A percentile compares a stretch with the other conserved stretches of the same genome.
phyloP scores from a whole-genome alignment of 2,329 filamentous ascomycete species.

The Claviceps sp. region DNA sequence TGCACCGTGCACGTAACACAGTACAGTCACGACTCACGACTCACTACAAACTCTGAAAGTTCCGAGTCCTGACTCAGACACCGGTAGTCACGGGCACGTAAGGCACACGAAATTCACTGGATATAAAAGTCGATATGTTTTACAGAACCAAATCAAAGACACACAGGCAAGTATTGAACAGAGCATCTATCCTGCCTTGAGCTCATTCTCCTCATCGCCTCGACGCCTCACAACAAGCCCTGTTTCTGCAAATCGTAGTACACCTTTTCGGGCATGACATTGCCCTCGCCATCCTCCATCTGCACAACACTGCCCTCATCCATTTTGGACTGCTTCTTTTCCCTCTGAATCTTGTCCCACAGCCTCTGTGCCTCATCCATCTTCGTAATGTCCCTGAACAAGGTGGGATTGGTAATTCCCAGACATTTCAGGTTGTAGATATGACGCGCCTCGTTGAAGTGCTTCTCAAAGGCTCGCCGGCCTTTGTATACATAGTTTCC shows the following conservation, averaged over 20 bases:
- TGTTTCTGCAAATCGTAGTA: constrained; percentile 93
- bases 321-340: constrained; percentile 64
- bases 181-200: background rate
- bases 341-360: constrained; percentile 86
- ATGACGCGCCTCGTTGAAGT: constrained; percentile 89
- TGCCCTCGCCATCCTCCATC: constrained; percentile 96
- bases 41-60: too few relatives aligned
- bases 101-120: too few relatives aligned
- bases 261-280: constrained; percentile 98
- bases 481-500: constrained; percentile 99
- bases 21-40: too few relatives aligned
- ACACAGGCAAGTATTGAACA: background rate
- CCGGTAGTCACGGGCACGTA: too few relatives aligned
- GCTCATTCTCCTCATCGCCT: background rate
- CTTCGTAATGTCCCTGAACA: constrained; percentile 87
- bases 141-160: background rate
- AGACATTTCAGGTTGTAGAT: constrained; percentile 89
- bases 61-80: too few relatives aligned
- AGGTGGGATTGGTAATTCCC: constrained; percentile 77
- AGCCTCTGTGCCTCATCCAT: constrained; percentile 81
- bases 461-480: constrained; percentile 89
- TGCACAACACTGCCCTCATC: constrained; percentile 79
- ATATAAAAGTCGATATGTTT: background rate
- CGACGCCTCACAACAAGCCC: constrained; percentile 52
- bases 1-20: too few relatives aligned